Base-by-base conservation (phyloP, 2,329 filamentous ascomycete genomes). In the Hymenoscyphus fructigenus region DNA sequence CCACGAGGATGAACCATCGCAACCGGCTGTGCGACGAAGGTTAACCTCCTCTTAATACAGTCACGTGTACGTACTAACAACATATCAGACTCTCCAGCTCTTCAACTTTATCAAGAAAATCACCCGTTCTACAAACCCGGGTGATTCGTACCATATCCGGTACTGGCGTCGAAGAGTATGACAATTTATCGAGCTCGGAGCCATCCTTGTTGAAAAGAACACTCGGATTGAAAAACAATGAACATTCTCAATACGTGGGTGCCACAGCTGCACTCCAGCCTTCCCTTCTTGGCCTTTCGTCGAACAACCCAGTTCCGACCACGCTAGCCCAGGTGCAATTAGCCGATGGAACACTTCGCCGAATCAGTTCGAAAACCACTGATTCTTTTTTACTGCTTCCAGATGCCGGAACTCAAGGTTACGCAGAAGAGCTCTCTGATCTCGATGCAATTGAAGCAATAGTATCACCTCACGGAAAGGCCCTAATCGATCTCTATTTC, bases 241-340 rank as follows among this genome's bases (percentile, higher is more conserved):
- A 90, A 65, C 91, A 90, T 76, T 91, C 89, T 78, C 89, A 91
- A 77, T 91, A 93, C 74, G 90, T 94, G 69, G 91, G 91, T 29
- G 85, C 89, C 63, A 93, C 90, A 57, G 91, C 90, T 62, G 90
- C 92, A 69, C 90, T 93, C 73, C 91, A 94, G 75, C 89, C 90
- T 26, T 88, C 88, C 28, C 81, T 94, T 65, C 91, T 93, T 76
- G 90, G 91, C 32, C 50, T 20, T 36, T n/a, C 36, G 3, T 70
- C 83, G 92, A 32, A 91, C 90, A n/a, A 84, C 87, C 12, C 91
- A 92, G 75, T 89, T 92, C 77, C 87, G 86, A 32, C 88, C 88
- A 73, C 90, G 92, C 78, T 90, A 93, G 78, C 91, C 14, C 38
- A 60, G 14, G 32, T 89, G 71, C 85, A 89, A n/a, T 82, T 91